These are phyloP conservation scores for Halophytophthora batemanensis DNA, from an alignment of 352 stramenopile genomes.

Conservation along the genomic window DNA sequence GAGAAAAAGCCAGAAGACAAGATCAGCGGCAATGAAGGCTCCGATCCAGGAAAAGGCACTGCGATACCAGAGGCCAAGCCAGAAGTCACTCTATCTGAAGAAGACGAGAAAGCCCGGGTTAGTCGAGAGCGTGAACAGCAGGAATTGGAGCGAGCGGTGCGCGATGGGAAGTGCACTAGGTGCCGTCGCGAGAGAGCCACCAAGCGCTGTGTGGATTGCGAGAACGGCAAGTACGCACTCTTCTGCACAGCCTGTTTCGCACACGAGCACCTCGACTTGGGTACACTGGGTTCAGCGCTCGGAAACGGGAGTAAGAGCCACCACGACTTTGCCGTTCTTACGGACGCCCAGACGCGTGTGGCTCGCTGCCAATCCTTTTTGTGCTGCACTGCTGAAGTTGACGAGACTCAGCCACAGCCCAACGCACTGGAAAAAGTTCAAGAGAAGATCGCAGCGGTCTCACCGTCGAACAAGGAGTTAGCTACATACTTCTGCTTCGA, in stretches of 20 bases:
- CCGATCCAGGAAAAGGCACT: too few species aligned
- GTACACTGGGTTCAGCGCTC: slow-evolving; percentile 5
- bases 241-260: slow-evolving; percentile 59
- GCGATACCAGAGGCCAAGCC: neutral
- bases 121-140: slow-evolving; percentile 16
- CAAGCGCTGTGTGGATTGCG: slow-evolving; percentile 61
- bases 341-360: slow-evolving; percentile 13
- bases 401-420: too few species aligned
- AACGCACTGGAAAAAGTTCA: neutral
- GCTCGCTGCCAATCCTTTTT: slow-evolving; percentile 28
- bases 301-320: slow-evolving; percentile 10
- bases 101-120: neutral
- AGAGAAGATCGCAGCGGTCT: neutral
- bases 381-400: slow-evolving; percentile 6
- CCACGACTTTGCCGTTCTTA: slow-evolving; percentile 65
- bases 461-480: slow-evolving; percentile 5
- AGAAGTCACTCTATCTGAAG: neutral
- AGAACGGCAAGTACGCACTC: slow-evolving; percentile 9
- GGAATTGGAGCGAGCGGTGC: slow-evolving; percentile 8
- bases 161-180: slow-evolving; percentile 34
- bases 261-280: slow-evolving; percentile 32
- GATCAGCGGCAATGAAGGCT: neutral
- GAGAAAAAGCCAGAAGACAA: neutral
- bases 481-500: slow-evolving; percentile 46
- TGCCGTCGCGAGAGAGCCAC: slow-evolving; percentile 32